Conservation (phyloP, 371 early-diverging fungal species). For the Apophysomyces sp. region DNA sequence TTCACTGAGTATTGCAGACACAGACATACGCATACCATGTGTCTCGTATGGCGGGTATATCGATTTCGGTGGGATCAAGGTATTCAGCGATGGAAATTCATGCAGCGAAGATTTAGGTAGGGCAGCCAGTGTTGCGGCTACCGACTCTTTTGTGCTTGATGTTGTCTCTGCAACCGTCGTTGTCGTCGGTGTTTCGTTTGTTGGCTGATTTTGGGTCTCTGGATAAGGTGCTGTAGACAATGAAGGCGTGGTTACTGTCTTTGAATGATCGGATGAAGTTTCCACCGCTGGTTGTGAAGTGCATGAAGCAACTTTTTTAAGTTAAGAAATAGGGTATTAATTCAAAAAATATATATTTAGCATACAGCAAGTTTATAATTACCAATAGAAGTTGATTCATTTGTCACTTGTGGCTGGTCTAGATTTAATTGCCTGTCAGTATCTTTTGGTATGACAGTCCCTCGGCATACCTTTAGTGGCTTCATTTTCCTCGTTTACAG, state of each 20-base stretch:
- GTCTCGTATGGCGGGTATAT: neutral
- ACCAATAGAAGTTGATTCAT: neutral
- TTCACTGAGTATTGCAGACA: conserved; percentile 12
- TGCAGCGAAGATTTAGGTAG: neutral
- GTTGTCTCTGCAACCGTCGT: neutral
- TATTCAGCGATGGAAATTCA: neutral
- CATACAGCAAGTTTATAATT: neutral
- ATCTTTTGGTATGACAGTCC: neutral
- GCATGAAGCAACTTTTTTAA: neutral
- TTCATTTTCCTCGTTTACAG: neutral
- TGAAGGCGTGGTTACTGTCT: neutral
- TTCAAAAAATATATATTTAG: neutral
- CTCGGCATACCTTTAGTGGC: neutral
- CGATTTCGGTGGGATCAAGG: neutral
- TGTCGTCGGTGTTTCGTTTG: neutral
- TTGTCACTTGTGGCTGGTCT: neutral
- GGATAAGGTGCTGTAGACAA: neutral
- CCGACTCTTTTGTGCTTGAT: neutral
- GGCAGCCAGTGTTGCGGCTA: neutral
- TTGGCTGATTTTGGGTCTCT: neutral
- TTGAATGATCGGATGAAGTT: neutral
- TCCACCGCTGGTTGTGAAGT: neutral
- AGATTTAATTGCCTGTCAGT: neutral
- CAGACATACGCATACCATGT: conserved; percentile 19
- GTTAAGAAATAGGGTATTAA: neutral